Conservation (phyloP, 352 stramenopile genomes). For the Phytophthora meadii region DNA sequence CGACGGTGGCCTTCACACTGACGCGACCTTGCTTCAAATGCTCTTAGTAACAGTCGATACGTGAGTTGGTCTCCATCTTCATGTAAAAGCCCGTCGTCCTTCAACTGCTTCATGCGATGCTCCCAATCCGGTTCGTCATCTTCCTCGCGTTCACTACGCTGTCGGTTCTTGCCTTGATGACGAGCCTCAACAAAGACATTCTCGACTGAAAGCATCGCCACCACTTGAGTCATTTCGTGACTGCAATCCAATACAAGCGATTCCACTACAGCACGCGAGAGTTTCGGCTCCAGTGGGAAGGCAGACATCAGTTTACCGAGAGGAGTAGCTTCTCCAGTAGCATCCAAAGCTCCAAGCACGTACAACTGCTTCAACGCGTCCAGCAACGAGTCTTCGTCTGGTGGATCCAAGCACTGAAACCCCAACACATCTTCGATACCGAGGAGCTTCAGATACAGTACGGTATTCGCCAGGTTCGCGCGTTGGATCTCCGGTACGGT, state of each 20-base stretch:
- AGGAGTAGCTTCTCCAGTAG: constrained; percentile 53
- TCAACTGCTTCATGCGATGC: constrained; percentile 49
- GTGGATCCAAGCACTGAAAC: constrained; percentile 79
- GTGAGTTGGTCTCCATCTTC: constrained; percentile 68
- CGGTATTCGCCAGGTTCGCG: constrained; percentile 93
- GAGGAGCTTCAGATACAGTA: constrained; percentile 91
- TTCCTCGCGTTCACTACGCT: constrained; percentile 23
- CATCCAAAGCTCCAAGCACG: constrained; percentile 68
- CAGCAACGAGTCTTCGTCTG: constrained; percentile 70
- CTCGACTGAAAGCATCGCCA: constrained; percentile 88
- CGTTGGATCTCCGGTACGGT: constrained; percentile 98
- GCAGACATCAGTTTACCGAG: constrained; percentile 81
- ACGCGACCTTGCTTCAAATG: constrained; percentile 39
- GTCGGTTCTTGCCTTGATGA: constrained; percentile 5
- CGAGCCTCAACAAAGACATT: constrained; percentile 65
- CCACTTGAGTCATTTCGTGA: constrained; percentile 70
- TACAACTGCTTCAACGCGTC: constrained; percentile 83
- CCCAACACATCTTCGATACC: constrained; percentile 75
- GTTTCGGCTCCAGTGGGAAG: constrained; percentile 85
- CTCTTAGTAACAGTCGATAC: constrained; percentile 51
- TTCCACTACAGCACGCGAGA: constrained; percentile 70
- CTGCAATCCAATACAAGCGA: constrained; percentile 63
- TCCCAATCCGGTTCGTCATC: constrained; percentile 38
- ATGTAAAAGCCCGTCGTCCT: constrained; percentile 54
- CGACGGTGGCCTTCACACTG: constrained; percentile 18